A percentile compares a stretch with the other conserved stretches of the same genome.
Conservation (phyloP, 2,329 filamentous ascomycete species). For the Ophiostoma sp. region DNA sequence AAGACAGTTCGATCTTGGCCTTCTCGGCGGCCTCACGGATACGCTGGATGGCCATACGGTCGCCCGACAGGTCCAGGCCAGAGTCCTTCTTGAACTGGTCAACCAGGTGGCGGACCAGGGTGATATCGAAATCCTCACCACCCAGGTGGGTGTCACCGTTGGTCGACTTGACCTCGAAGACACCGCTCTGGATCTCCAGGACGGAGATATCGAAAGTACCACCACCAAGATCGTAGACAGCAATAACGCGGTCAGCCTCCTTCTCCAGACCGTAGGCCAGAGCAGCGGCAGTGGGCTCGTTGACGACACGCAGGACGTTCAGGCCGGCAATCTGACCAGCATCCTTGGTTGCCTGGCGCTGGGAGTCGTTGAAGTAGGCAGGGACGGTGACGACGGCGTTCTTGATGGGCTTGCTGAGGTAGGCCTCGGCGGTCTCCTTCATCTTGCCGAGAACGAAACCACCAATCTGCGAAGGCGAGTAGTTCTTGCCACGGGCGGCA, state of each 20-base stretch:
- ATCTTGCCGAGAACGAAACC: conserved; percentile 96
- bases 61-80: conserved; percentile 69
- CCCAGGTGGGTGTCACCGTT: conserved; percentile 97
- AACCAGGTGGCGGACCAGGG: conserved; percentile 91
- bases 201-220: conserved; percentile 99
- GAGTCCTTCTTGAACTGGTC: conserved; percentile 81
- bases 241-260: conserved; percentile 92
- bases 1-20: conserved; percentile 98
- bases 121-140: conserved; percentile 98
- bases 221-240: conserved; percentile 97
- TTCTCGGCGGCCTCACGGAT: conserved; percentile 98
- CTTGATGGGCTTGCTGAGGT: conserved; percentile 91
- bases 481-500: conserved; percentile 88
- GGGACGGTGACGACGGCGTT: conserved; percentile 97
- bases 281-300: conserved; percentile 95
- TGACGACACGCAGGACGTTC: conserved; percentile 99
- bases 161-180: conserved; percentile 99
- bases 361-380: conserved; percentile 98
- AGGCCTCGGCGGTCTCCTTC: conserved; percentile 94
- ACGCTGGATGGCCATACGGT: conserved; percentile 98
- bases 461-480: conserved; percentile 98
- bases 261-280: conserved; percentile 99
- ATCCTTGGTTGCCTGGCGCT: conserved; percentile 98
- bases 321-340: conserved; percentile 95
- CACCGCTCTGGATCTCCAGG: conserved; percentile 97